phyloP scores from a whole-genome alignment of 257 asterid species.

The Solanum pinnatisectum region DNA sequence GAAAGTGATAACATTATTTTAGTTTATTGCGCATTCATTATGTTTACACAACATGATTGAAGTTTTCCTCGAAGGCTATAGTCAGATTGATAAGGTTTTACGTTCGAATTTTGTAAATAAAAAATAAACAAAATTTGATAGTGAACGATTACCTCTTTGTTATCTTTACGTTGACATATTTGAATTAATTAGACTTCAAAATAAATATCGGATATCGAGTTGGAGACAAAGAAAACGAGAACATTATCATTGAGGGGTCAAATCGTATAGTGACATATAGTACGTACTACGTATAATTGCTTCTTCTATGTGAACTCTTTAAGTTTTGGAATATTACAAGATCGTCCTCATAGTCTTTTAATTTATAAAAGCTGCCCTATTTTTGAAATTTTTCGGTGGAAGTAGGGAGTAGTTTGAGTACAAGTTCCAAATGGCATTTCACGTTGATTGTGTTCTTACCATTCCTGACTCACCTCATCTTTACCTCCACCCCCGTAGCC shows the following conservation, averaged over 20 bases:
- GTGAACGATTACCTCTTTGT: rapidly evolving
- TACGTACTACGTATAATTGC: neutral
- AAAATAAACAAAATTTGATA: neutral
- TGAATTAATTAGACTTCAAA: rapidly evolving
- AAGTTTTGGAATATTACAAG: neutral
- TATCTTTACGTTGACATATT: rapidly evolving
- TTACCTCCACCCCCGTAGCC: neutral
- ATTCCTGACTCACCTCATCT: neutral
- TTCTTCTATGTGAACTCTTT: neutral
- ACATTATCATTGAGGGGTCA: neutral
- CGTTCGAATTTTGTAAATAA: rapidly evolving
- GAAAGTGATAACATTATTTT: neutral
- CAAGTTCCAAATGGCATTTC: neutral
- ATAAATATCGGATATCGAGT: neutral
- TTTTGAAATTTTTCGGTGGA: neutral
- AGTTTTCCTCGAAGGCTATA: neutral
- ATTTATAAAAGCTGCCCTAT: neutral
- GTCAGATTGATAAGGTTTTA: neutral
- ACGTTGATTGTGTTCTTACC: rapidly evolving
- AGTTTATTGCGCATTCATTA: neutral
- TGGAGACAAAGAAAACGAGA: neutral
- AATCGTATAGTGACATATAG: neutral
- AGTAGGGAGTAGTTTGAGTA: neutral
- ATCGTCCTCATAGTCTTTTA: neutral
- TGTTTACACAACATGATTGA: neutral